phyloP scores from a whole-genome alignment of 805 yeast species.

The Ogataea populi-albae region DNA sequence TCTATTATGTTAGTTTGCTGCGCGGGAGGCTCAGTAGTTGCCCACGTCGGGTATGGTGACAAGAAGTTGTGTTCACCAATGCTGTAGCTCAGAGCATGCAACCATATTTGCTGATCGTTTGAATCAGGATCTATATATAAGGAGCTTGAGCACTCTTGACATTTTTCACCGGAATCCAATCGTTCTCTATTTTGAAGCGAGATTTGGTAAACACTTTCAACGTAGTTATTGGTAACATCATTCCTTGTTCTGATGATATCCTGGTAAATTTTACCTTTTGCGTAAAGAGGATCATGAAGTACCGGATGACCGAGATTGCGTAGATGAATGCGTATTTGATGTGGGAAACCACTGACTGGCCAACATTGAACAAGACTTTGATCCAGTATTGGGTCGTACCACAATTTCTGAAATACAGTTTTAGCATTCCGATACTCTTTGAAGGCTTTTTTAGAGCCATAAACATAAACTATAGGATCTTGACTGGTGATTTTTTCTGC shows the following conservation, averaged over 20 bases:
- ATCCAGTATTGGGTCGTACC: conserved; percentile 25
- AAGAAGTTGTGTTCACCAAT: conserved; percentile 17
- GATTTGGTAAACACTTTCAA: conserved; percentile 8
- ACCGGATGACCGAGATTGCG: conserved; percentile 40
- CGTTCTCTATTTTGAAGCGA: conserved; percentile 12
- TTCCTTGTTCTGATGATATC: conserved; percentile 3
- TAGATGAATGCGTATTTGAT: conserved; percentile 55
- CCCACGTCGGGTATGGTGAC: conserved; percentile 7
- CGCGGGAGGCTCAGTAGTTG: too few relatives aligned
- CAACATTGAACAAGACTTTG: conserved; percentile 42
- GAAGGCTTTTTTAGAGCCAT: conserved; percentile 17
- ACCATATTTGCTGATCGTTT: conserved; percentile 36
- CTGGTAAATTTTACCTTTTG: conserved; percentile 5
- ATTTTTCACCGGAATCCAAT: conserved; percentile 20
- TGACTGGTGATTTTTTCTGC: conserved; percentile 21
- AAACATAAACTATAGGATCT: conserved; percentile 34
- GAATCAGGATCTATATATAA: conserved; percentile 29
- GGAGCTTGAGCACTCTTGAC: conserved; percentile 32
- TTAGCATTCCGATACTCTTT: conserved; percentile 12
- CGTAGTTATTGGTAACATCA: conserved; percentile 8
- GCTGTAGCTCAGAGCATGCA: conserved; percentile 43
- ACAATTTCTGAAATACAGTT: conserved; percentile 18
- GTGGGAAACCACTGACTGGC: conserved; percentile 50
- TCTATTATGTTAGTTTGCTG: too few relatives aligned
- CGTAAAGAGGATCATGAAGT: conserved; percentile 30